A percentile compares a stretch with the other conserved stretches of the same genome.
phyloP scores from a whole-genome alignment of 306 rosid genomes.

The Potentilla sterilis region DNA sequence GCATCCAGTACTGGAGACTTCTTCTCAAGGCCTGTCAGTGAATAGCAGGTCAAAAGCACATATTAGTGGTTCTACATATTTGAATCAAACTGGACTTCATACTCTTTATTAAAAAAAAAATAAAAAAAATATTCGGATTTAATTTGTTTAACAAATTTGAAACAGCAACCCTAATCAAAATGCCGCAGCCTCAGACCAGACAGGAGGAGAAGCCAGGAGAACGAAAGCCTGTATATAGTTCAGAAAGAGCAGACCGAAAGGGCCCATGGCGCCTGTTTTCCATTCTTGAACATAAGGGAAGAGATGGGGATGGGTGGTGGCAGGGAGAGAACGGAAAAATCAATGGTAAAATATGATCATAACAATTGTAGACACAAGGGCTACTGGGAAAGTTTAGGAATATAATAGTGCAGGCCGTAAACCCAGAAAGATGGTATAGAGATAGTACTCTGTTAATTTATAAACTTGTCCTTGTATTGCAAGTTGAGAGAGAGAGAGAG shows the following conservation, averaged over 20 bases:
- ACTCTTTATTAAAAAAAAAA: background rate
- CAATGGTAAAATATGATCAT: background rate
- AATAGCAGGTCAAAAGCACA: background rate
- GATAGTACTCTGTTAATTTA: background rate
- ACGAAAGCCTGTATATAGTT: background rate
- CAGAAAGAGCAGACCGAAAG: background rate
- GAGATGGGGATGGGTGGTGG: background rate
- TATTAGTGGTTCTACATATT: background rate
- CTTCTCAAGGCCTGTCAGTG: slow-evolving; percentile 69
- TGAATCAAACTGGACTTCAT: background rate
- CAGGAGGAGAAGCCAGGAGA: background rate
- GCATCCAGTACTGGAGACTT: slow-evolving; percentile 78
- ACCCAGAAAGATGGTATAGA: background rate
- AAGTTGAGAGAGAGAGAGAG: too few species aligned
- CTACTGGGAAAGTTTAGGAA: background rate
- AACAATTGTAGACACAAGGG: background rate
- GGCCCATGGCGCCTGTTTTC: background rate
- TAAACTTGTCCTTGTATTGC: too few species aligned
- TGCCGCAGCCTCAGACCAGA: background rate
- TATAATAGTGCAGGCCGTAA: background rate
- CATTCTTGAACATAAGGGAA: background rate
- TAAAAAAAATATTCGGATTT: background rate
- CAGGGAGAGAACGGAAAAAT: background rate
- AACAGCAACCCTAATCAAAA: background rate
- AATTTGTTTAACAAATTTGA: background rate